phyloP scores from a whole-genome alignment of 331 rosid genomes.

The Spiraea crenata region DNA sequence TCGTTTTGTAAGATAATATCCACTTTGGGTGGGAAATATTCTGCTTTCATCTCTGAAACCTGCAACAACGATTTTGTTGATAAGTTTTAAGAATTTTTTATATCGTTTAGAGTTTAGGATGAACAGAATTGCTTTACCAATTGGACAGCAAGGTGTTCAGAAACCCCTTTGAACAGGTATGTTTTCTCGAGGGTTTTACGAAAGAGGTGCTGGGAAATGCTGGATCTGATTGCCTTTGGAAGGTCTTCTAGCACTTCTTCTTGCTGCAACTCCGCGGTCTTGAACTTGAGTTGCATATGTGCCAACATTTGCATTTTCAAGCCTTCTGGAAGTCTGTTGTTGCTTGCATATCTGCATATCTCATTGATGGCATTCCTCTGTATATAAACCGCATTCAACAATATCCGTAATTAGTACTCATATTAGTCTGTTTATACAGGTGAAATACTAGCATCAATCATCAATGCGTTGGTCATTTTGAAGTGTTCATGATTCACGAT shows the following conservation, averaged over 20 bases:
- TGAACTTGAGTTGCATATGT: conserved; percentile 78
- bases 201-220: conserved; percentile 79
- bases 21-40: conserved; percentile 82
- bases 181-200: conserved; percentile 48
- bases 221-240: conserved; percentile 79
- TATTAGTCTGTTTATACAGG: too few species aligned
- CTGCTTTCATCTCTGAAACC: conserved; percentile 82
- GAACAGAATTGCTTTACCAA: conserved; percentile 42
- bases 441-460: not conserved
- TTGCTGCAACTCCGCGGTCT: conserved; percentile 81
- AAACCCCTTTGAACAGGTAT: conserved; percentile 69
- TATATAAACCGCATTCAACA: conserved; percentile 17
- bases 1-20: conserved; percentile 81
- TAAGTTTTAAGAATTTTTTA: not conserved
- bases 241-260: conserved; percentile 64
- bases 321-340: conserved; percentile 72
- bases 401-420: not conserved
- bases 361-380: conserved; percentile 76
- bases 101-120: not conserved
- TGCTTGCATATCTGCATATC: conserved; percentile 66
- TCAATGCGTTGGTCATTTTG: not conserved
- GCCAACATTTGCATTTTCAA: conserved; percentile 83
- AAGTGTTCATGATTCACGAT: not conserved
- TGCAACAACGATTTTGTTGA: conserved; percentile 25
- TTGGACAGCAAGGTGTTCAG: conserved; percentile 63